Conservation (phyloP, 2,329 filamentous ascomycete genomes). For the Botrytis pseudocinerea region DNA sequence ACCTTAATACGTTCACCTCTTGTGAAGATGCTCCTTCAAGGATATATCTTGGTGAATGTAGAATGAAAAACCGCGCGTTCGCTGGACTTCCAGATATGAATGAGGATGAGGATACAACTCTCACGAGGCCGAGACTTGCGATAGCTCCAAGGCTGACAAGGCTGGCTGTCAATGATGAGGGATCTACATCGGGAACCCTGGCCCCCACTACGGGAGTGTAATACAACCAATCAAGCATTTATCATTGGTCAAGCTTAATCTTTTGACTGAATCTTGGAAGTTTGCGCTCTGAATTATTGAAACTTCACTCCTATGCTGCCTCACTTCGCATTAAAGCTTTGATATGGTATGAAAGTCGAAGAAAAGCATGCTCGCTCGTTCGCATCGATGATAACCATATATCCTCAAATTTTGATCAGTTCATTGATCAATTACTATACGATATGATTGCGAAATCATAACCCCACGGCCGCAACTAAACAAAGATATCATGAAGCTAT, state of each 20-base stretch:
- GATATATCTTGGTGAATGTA: neutral
- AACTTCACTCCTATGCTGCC: neutral
- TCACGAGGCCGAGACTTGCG: neutral
- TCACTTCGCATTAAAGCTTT: conserved; percentile 3
- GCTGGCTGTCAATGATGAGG: neutral
- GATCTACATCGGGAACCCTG: conserved; percentile 4
- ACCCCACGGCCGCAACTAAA: conserved; percentile 24
- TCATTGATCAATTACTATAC: conserved; percentile 22
- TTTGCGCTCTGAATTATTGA: conserved; percentile 15
- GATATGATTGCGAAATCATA: conserved; percentile 34
- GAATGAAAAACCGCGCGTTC: neutral
- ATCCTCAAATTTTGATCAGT: conserved; percentile 23
- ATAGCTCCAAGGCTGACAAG: conserved; percentile 23
- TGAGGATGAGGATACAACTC: neutral
- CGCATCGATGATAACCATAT: conserved; percentile 32
- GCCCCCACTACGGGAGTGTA: conserved; percentile 19
- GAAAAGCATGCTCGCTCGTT: conserved; percentile 4
- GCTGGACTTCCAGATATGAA: neutral
- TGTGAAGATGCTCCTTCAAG: neutral
- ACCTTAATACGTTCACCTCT: neutral
- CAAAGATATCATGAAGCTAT: conserved; percentile 27
- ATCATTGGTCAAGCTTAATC: conserved; percentile 20
- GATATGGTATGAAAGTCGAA: conserved; percentile 16
- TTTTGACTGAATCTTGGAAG: conserved; percentile 21
- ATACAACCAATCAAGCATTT: conserved; percentile 22